Base-by-base conservation (phyloP, 257 asterid species). In the Fraxinus americana region DNA sequence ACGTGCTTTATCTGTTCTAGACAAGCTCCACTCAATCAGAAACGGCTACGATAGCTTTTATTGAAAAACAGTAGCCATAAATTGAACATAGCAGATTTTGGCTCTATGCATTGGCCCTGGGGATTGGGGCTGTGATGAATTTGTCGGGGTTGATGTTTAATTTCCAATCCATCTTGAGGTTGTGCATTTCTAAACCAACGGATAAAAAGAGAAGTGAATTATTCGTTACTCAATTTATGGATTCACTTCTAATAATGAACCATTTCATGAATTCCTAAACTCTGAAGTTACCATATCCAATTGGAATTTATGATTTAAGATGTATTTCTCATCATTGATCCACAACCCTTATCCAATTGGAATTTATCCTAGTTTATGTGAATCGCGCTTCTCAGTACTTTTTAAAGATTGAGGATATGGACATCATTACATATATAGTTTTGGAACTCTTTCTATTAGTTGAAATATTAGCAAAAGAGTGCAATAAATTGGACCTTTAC, bases 351-450 rank as follows among this genome's bases (percentile, higher is more conserved):
- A 70, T 10, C 48, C 23, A 29, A 17, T 21, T 16, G 17, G 30
- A 14, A 16, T 34, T 21, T 43, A 30, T 23, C 10, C 11, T 38
- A 21, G 50, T 67, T 50, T 67, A 45, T 77, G 16, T 21, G 30
- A 67, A 35, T 77, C 35, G 23, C 39, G 10, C 48, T 35, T 0
- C 7, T 6, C 66, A 10, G 74, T 36, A 63, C 27, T 25, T 63
- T 63, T 63, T 63, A 9, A 78, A 43, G 36, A 71, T 39, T 71
- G 72, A 35, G 75, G 54, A 61, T 78, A 45, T 34, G 32, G 25
- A 52, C 13, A 70, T 34, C 75, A 57, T 68, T 34, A 34, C 30
- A 48, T n/a, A 70, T 36, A 27, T 21, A 70, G 30, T 1, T 14
- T 35, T 32, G 72, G 72, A n/a, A 29, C 12, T 32, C 43, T 32